Percentiles rank a stretch among this genome's conserved stretches.
Evolutionary conservation across 305 asterid species (phyloP).

Genomic region (Fraxinus sp.): DNA sequence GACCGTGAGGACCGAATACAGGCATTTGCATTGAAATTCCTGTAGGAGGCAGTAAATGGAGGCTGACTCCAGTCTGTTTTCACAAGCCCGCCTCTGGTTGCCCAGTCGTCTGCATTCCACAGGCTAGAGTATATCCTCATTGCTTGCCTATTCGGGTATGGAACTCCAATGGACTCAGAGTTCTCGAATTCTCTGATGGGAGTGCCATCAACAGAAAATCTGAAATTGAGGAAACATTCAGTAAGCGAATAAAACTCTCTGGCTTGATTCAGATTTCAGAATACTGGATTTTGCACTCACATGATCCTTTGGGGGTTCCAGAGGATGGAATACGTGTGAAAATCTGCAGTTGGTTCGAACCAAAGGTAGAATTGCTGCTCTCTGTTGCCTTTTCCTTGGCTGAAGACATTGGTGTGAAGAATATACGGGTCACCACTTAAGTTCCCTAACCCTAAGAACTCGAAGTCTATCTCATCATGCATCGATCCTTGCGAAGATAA

Average conservation of each 20-base stretch:
- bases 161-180: constrained; percentile 38
- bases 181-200: constrained; percentile 57
- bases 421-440: constrained; percentile 45
- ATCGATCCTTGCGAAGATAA: constrained; percentile 54
- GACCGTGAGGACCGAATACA: constrained; percentile 21
- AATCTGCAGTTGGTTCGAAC: constrained; percentile 57
- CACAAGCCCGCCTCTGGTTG: constrained; percentile 49
- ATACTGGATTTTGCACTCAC: constrained; percentile 25
- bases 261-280: background rate
- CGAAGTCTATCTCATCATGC: constrained; percentile 64
- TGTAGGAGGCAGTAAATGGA: constrained; percentile 53
- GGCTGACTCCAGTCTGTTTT: constrained; percentile 54
- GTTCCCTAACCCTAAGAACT: constrained; percentile 50
- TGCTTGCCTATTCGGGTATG: constrained; percentile 49
- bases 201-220: constrained; percentile 41
- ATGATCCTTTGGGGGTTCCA: constrained; percentile 56
- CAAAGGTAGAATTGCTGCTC: constrained; percentile 55
- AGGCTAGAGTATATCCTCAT: constrained; percentile 59
- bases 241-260: background rate
- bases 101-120: constrained; percentile 67
- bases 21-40: constrained; percentile 40
- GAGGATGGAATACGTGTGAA: constrained; percentile 51
- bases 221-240: constrained; percentile 14
- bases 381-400: constrained; percentile 49
- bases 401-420: constrained; percentile 49